phyloP scores from a whole-genome alignment of 495 filamentous ascomycete genomes.

The Talaromyces borbonicus region DNA sequence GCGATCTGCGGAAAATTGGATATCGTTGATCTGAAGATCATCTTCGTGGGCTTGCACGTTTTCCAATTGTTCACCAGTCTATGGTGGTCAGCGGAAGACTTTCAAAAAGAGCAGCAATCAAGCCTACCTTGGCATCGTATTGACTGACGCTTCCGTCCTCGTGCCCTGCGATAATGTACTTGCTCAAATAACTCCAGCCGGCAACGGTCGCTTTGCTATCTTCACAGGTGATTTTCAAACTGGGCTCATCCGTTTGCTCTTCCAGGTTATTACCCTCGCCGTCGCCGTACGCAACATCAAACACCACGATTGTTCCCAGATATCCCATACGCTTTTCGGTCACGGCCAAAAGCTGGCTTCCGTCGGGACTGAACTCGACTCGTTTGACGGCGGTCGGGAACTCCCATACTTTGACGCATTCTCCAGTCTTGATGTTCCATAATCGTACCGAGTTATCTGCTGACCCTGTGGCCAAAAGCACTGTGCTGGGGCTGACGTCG shows the following conservation, averaged over 20 bases:
- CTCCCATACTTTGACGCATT: conserved; percentile 90
- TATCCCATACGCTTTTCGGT: conserved; percentile 98
- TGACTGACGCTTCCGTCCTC: conserved; percentile 92
- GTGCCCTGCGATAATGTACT: conserved; percentile 95
- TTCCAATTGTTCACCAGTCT: conserved; percentile 74
- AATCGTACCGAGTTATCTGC: conserved; percentile 97
- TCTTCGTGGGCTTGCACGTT: conserved; percentile 74
- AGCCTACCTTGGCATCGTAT: conserved; percentile 78
- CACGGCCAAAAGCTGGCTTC: conserved; percentile 75
- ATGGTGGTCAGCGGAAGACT: conserved; percentile 1
- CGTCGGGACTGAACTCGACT: conserved; percentile 92
- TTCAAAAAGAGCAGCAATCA: neutral
- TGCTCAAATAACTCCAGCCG: conserved; percentile 82
- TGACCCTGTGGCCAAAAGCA: conserved; percentile 85
- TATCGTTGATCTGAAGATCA: conserved; percentile 76
- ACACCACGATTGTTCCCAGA: conserved; percentile 82
- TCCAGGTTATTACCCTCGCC: conserved; percentile 41
- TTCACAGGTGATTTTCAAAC: conserved; percentile 74
- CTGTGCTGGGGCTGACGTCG: conserved; percentile 90
- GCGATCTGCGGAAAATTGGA: conserved; percentile 88
- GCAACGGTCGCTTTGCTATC: conserved; percentile 96
- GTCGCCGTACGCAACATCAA: conserved; percentile 73
- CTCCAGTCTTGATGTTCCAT: conserved; percentile 93
- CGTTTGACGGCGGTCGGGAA: conserved; percentile 93
- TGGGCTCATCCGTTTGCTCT: conserved; percentile 71